Base-by-base conservation (phyloP, 2,329 filamentous ascomycete species). In the Scedosporium dehoogii region DNA sequence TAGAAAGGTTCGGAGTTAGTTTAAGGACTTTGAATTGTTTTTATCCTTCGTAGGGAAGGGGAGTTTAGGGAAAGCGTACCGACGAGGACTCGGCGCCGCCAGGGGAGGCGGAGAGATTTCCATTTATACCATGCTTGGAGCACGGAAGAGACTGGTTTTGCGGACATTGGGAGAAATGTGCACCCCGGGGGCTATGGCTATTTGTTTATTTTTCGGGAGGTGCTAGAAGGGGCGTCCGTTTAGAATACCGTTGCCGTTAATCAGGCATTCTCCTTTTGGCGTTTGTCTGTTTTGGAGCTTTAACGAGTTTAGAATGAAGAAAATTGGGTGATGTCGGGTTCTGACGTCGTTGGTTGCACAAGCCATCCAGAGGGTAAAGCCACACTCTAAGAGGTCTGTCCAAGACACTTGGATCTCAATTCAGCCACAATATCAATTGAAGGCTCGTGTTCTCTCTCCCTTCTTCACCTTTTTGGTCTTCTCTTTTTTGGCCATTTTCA, bases 51-150 rank as follows among this genome's bases (percentile, higher is more conserved):
- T 44, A 29, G 42, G 16, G 44, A 33, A 18, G 48, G 27, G 12
- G 23, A 57, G 51, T 38, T 53, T 51, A 59, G 33, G 46, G 25
- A 18, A 6, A 4, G 72, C 78, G 65, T 71, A 86, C 85, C 85
- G 65, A 85, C 77, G 46, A 87, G 80, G 69, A 86, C 84, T 60
- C 79, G 78, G 65, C 83, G 85, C 61, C 85, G 82, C 85, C 85
- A 87, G 65, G 85, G 85, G 3, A 88, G 74, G 56, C 79, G 81
- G 59, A 87, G 75, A 27, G 81, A 73, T 70, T 87, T 87, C 85
- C 85, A 88, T 67, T 75, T 78, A 68, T 79, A 80, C 85, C 85
- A 88, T 63, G 75, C 73, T 65, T 74, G 75, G 46, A 41, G 60
- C 16, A 66, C 18, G 9, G 48, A n/a, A 23, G 65, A 66, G 41